A percentile compares a stretch with the other conserved stretches of the same genome.
Conservation (phyloP, 2,329 filamentous ascomycete species). For the Clarireedia hainanense region DNA sequence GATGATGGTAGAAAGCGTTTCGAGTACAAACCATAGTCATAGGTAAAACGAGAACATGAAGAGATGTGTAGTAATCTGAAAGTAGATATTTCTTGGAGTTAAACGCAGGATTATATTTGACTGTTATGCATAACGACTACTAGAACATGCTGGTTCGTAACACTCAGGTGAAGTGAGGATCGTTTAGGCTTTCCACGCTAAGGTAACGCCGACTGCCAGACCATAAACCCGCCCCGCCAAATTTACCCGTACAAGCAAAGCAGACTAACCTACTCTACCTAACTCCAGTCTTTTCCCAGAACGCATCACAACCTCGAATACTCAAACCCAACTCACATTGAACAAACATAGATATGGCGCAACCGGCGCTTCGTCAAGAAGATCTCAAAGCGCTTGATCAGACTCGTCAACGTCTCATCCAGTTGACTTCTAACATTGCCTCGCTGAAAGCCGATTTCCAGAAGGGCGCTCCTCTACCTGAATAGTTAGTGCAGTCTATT, state of each 20-base stretch:
- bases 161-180: too few species aligned
- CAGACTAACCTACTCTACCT: not conserved
- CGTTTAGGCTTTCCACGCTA: too few species aligned
- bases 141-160: too few species aligned
- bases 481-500: conserved; percentile 42
- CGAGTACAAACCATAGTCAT: not conserved
- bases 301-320: too few species aligned
- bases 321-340: not conserved
- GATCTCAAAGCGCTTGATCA: conserved; percentile 64
- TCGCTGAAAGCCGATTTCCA: conserved; percentile 55
- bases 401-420: conserved; percentile 58
- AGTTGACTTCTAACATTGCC: conserved; percentile 60
- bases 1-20: not conserved
- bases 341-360: conserved; percentile 16
- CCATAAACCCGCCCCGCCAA: too few species aligned
- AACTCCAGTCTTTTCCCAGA: too few species aligned
- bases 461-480: conserved; percentile 57
- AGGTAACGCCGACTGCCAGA: too few species aligned
- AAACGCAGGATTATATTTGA: too few species aligned
- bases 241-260: not conserved
- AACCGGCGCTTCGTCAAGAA: conserved; percentile 31
- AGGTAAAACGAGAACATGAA: not conserved
- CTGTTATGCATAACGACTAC: too few species aligned
- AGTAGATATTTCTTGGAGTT: too few species aligned
- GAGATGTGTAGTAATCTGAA: too few species aligned